Conservation (phyloP, 208 protist genomes). For the Endotrypanum monterogeii region DNA sequence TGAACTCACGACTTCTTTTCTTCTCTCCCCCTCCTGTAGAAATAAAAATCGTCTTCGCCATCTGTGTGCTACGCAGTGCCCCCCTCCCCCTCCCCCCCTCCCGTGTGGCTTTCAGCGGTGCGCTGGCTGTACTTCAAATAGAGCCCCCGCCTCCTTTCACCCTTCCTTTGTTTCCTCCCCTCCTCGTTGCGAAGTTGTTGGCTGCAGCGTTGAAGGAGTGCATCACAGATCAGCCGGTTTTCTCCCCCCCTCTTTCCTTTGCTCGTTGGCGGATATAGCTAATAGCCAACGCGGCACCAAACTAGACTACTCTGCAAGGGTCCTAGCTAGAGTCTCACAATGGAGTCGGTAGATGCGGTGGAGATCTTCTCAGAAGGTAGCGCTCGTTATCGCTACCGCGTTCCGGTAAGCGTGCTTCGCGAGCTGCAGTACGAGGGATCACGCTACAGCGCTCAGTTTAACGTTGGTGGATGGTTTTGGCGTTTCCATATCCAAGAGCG, state of each 20-base stretch:
- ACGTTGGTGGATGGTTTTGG: slow-evolving; percentile 73
- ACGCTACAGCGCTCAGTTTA: slow-evolving; percentile 83
- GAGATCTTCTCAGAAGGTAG: slow-evolving; percentile 70
- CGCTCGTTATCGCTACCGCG: slow-evolving; percentile 79
- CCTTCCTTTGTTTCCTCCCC: neutral
- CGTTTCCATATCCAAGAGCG: slow-evolving; percentile 87
- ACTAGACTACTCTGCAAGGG: neutral
- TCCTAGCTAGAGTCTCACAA: slow-evolving; percentile 3
- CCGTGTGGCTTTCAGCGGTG: neutral
- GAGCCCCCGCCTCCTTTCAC: neutral
- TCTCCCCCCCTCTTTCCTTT: neutral
- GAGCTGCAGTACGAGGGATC: slow-evolving; percentile 64
- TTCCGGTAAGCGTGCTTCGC: slow-evolving; percentile 65
- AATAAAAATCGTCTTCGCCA: neutral
- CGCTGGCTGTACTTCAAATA: neutral
- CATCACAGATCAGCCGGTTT: no score
- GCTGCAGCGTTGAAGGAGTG: no score
- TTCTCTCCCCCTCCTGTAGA: neutral
- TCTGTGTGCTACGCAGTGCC: neutral
- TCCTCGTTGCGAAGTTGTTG: no score
- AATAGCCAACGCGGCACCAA: neutral
- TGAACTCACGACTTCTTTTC: no score
- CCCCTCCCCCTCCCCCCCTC: neutral
- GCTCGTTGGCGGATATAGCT: neutral
- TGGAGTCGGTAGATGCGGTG: slow-evolving; percentile 66